Conservation (phyloP, 805 yeast species). For the Isabelozyma heimii region DNA sequence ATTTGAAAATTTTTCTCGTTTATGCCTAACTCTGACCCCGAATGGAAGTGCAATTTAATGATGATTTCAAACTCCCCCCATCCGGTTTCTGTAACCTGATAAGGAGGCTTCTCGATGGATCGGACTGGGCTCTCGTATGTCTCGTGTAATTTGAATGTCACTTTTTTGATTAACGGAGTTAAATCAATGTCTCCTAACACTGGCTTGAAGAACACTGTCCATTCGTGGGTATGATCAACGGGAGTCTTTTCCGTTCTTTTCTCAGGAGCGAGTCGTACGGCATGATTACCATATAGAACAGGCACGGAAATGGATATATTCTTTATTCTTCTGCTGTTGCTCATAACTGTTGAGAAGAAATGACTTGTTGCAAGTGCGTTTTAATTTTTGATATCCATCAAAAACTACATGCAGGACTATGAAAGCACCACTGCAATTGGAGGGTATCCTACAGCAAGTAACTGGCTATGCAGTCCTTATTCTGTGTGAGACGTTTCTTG, state of each 20-base stretch:
- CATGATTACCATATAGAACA: conserved; percentile 39
- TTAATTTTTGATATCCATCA: neutral
- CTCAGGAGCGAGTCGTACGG: conserved; percentile 35
- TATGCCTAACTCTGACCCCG: conserved; percentile 60
- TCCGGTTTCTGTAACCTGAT: conserved; percentile 94
- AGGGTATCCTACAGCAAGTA: too few species aligned
- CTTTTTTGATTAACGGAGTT: conserved; percentile 79
- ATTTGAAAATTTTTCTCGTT: conserved; percentile 83
- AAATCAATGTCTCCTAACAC: conserved; percentile 65
- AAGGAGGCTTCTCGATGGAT: conserved; percentile 85
- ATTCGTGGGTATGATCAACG: conserved; percentile 86
- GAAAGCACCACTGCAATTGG: neutral
- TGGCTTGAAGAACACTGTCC: conserved; percentile 94
- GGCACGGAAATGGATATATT: conserved; percentile 42
- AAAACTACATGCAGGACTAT: neutral
- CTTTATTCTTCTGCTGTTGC: conserved; percentile 22
- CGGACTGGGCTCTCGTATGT: conserved; percentile 88
- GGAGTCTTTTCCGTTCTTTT: conserved; percentile 48
- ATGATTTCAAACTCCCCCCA: conserved; percentile 99
- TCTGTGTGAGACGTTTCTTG: too few species aligned
- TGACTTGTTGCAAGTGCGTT: neutral
- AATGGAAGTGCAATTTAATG: conserved; percentile 78
- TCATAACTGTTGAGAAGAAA: conserved; percentile 7
- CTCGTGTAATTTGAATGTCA: conserved; percentile 92
- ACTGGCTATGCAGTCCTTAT: too few species aligned